Base-by-base conservation (phyloP, 768 basidiomycete genomes). In the Agaricus bisporus region DNA sequence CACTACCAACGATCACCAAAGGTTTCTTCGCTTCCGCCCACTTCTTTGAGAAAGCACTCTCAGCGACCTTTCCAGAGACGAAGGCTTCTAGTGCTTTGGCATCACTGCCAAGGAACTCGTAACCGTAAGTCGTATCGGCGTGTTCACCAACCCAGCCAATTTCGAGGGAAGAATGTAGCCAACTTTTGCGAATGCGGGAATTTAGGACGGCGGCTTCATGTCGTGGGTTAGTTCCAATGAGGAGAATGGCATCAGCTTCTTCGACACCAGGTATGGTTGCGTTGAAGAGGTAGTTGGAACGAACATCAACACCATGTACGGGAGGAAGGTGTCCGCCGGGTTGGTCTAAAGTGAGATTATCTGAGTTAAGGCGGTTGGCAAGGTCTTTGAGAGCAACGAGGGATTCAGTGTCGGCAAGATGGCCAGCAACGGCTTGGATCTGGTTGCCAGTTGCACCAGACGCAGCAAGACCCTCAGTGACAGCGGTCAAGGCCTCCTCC, bases 121-220 rank as follows among this genome's bases (percentile, higher is more conserved):
- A 98, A 20, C 90, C 91, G 63, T 98, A 98, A 3, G 91, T 82
- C 15, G 89, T 92, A 64, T 97, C 93, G 18, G 84, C 91, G 28
- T 88, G 81, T 68, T 95, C 88, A 26, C 97, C 97, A 54, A 99
- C 83, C 32, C 95, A 69, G 38, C 89, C 97, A 32, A 97, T 79
- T 62, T 98, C 91, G 29, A 95, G 77, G 43, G 83, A 80, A 5
- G 84, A 85, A 64, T 95, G 87, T 59, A 99, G 66, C 90, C 92
- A 99, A 61, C 83, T 87, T 77, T 93, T 95, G 61, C 97, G 82
- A 62, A 99, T 91, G 58, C 97, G 91, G 22, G 95, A 93, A 77
- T 98, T 99, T 59, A 98, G 77, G 51, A 98, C 95, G 18, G 97
- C 88, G 4, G 94, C 97, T 69, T 99, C 97, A 66, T 98, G 95